phyloP scores from a whole-genome alignment of 2,329 filamentous ascomycete genomes.

The Claviceps quebecensis region DNA sequence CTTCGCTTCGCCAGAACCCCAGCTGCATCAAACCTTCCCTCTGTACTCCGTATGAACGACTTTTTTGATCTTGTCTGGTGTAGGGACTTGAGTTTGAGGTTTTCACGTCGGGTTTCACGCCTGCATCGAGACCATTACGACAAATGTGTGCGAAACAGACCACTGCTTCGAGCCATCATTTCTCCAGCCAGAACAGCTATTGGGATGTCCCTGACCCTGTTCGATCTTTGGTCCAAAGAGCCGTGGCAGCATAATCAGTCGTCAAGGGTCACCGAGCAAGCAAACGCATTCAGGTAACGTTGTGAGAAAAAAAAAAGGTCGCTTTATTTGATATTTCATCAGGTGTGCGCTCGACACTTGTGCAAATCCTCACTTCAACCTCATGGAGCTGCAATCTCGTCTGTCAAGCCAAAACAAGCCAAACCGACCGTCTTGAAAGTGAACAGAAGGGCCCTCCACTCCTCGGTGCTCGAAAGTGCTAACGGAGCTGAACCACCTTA shows the following conservation, averaged over 20 bases:
- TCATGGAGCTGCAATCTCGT: slow-evolving; percentile 41
- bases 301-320: background rate
- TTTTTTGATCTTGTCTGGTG: too few species aligned
- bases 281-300: slow-evolving; percentile 1
- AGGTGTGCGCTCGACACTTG: slow-evolving; percentile 49
- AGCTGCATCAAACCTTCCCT: too few species aligned
- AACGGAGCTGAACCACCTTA: slow-evolving; percentile 49
- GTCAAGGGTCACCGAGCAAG: background rate
- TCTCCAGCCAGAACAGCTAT: too few species aligned
- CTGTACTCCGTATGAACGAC: too few species aligned
- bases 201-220: too few species aligned
- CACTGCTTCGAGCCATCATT: too few species aligned
- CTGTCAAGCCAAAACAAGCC: slow-evolving; percentile 9
- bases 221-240: background rate
- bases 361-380: slow-evolving; percentile 56
- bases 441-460: slow-evolving; percentile 36
- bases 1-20: too few species aligned
- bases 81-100: too few species aligned
- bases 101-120: too few species aligned
- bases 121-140: too few species aligned
- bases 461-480: slow-evolving; percentile 52
- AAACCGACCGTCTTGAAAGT: slow-evolving; percentile 10
- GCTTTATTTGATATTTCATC: slow-evolving; percentile 22
- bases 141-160: too few species aligned
- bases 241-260: background rate